Evolutionary conservation across 108 stramenopile genomes (phyloP).

Genomic region (Heterococcus sp.): DNA sequence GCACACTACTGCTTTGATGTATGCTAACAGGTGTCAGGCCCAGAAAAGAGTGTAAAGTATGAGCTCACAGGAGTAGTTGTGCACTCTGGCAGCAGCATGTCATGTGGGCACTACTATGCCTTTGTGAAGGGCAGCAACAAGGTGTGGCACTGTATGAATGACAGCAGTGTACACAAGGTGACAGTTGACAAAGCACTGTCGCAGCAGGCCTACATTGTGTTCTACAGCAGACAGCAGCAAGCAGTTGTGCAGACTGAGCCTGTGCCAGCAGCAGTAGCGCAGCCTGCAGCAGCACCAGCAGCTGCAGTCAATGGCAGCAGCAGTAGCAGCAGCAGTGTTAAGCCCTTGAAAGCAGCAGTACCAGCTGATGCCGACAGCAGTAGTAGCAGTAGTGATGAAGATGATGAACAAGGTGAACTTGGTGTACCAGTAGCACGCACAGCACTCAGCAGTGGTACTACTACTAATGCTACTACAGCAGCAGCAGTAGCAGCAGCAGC

Average conservation of each 20-base stretch:
- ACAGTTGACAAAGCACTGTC: slow-evolving; percentile 2
- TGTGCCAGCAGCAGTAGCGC: background rate
- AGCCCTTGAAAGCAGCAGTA: too few species aligned
- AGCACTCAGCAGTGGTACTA: too few species aligned
- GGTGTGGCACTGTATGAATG: slow-evolving; percentile 57
- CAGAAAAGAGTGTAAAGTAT: slow-evolving; percentile 18
- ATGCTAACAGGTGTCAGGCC: slow-evolving; percentile 13
- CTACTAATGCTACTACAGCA: too few species aligned
- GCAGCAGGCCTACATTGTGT: slow-evolving; percentile 28
- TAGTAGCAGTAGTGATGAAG: too few species aligned
- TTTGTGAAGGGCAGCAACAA: slow-evolving; percentile 48
- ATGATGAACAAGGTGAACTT: too few species aligned
- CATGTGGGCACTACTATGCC: slow-evolving; percentile 54
- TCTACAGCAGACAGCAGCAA: slow-evolving; percentile 8
- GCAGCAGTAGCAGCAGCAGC: too few species aligned
- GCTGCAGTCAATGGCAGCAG: background rate
- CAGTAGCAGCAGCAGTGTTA: slow-evolving; percentile 1
- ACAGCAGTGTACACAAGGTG: slow-evolving; percentile 38
- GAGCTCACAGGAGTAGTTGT: slow-evolving; percentile 47
- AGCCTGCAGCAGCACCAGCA: background rate
- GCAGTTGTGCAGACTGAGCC: background rate
- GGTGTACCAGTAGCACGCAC: too few species aligned
- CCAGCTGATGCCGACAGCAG: too few species aligned
- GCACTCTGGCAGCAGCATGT: slow-evolving; percentile 39
- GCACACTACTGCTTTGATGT: too few species aligned